Conservation (phyloP, 108 stramenopile genomes). For the Discostella stelligeroides region DNA sequence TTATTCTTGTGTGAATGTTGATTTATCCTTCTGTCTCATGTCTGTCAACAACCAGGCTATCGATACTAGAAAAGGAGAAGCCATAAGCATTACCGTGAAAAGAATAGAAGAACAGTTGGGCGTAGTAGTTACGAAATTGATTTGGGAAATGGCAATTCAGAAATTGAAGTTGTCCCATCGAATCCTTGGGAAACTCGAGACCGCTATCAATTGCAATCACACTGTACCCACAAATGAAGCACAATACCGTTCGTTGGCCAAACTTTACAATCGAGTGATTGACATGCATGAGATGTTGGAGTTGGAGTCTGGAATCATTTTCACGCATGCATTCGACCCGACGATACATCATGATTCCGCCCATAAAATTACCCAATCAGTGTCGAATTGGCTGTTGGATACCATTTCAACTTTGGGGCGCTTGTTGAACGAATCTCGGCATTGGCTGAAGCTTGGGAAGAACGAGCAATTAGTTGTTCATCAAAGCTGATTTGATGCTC, state of each 20-base stretch:
- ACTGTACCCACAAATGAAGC: conserved; percentile 15
- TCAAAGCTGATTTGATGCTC: too few relatives aligned
- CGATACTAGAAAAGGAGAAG: conserved; percentile 23
- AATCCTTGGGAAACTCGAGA: neutral
- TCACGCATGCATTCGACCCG: conserved; percentile 48
- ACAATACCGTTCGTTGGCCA: conserved; percentile 47
- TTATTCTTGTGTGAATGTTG: too few relatives aligned
- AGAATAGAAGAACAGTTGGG: conserved; percentile 28
- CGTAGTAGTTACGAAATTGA: conserved; percentile 2
- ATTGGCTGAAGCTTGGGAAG: neutral
- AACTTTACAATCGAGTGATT: conserved; percentile 57
- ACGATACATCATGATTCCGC: conserved; percentile 34
- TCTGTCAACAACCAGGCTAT: conserved; percentile 23
- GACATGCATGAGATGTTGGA: conserved; percentile 52
- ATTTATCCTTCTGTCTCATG: neutral
- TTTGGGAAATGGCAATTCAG: conserved; percentile 42
- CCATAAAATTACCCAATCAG: conserved; percentile 39
- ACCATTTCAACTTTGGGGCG: conserved; percentile 24
- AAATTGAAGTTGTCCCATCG: conserved; percentile 23
- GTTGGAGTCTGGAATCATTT: conserved; percentile 11
- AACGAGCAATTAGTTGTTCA: too few relatives aligned
- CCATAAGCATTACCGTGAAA: conserved; percentile 21
- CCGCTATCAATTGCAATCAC: neutral
- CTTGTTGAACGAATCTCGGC: conserved; percentile 4
- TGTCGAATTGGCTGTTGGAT: conserved; percentile 51